Base-by-base conservation (phyloP, 1,139 yeast species). In the Zygosaccharomyces sapae region DNA sequence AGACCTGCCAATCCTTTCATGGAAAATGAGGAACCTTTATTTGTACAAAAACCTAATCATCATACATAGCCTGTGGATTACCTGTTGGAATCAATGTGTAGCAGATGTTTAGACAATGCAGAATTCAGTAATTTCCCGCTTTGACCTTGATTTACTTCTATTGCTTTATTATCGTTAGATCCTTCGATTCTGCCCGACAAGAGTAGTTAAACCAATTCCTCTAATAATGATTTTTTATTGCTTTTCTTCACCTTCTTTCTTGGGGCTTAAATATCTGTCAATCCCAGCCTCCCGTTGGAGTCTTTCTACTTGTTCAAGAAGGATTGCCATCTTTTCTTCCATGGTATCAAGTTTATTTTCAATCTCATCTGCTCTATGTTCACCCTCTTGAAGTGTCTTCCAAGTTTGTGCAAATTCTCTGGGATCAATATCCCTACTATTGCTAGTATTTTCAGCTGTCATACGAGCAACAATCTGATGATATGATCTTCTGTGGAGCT, bases 1-100 rank as follows among this genome's bases (percentile, higher is more conserved):
- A 68, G 76, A 44, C 81, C 85, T 1, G 68, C 71, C 2, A 89
- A 89, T 62, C 97, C 97, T 7, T 89, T 89, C 61, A 68, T 68
- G 3, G 50, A 53, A 8, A 51, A 51, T 8, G 63, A 58, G 52
- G 69, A 70, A 43, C 73, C 76, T 1, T 69, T 70, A 29, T 74
- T 75, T 54, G 55, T 76, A 10, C 58, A 50, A 9, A 54, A 55
- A 38, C 6, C 16, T 44, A 41, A 42, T 40, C 19, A 30, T 3
- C 10, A 10, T 50, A 49, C 35, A 41, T 43, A 41, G 33, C 9
- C 34, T 22, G 25, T 22, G 25, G 25, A 5, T 22, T 5, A 5
- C 7, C 25, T 22, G 25, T 4, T 5, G 7, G 7, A 22, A 5
- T 7, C 8, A 22, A 6, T 22, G 7, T 22, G 25, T 22, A 22